These are phyloP conservation scores for Tieghemostelium lacteum DNA, from an alignment of 78 protist species.

Conservation along the genomic window DNA sequence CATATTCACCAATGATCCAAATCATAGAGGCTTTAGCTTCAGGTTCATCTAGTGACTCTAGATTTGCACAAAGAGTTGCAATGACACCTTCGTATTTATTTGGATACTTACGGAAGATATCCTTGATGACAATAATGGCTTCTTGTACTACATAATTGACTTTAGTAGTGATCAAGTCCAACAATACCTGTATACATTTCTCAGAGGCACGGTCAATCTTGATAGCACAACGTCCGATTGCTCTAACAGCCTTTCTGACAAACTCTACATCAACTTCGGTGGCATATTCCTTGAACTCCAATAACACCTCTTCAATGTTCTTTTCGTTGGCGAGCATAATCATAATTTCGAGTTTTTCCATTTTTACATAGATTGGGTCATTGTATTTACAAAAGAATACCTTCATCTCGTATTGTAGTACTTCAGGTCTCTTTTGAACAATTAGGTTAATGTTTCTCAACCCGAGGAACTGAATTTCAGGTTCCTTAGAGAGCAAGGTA, in stretches of 20 bases:
- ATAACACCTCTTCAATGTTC: slow-evolving; percentile 94
- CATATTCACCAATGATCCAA: slow-evolving; percentile 99
- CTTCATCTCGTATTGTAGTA: slow-evolving; percentile 92
- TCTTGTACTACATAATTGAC: slow-evolving; percentile 99
- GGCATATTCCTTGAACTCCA: slow-evolving; percentile 98
- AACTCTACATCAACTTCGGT: slow-evolving; percentile 98
- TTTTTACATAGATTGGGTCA: slow-evolving; percentile 99
- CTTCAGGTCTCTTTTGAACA: slow-evolving; percentile 93
- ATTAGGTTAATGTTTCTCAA: slow-evolving; percentile 97
- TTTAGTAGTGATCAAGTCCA: slow-evolving; percentile 96
- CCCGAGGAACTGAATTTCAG: slow-evolving; percentile 99
- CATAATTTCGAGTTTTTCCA: slow-evolving; percentile 99
- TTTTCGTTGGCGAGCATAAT: slow-evolving; percentile 93
- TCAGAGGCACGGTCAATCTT: slow-evolving; percentile 92
- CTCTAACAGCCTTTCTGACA: slow-evolving; percentile 97
- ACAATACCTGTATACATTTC: slow-evolving; percentile 94
- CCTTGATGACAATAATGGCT: slow-evolving; percentile 98
- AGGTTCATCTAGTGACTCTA: slow-evolving; percentile 99
- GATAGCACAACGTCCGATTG: slow-evolving; percentile 98
- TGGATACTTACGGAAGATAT: slow-evolving; percentile 98
- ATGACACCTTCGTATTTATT: slow-evolving; percentile 97
- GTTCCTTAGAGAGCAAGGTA: slow-evolving; percentile 92
- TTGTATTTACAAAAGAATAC: slow-evolving; percentile 99
- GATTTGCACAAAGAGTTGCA: slow-evolving; percentile 97
- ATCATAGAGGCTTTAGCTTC: slow-evolving; percentile 99